phyloP scores from a whole-genome alignment of 768 basidiomycete species.

The Phlebiopsis gigantea region DNA sequence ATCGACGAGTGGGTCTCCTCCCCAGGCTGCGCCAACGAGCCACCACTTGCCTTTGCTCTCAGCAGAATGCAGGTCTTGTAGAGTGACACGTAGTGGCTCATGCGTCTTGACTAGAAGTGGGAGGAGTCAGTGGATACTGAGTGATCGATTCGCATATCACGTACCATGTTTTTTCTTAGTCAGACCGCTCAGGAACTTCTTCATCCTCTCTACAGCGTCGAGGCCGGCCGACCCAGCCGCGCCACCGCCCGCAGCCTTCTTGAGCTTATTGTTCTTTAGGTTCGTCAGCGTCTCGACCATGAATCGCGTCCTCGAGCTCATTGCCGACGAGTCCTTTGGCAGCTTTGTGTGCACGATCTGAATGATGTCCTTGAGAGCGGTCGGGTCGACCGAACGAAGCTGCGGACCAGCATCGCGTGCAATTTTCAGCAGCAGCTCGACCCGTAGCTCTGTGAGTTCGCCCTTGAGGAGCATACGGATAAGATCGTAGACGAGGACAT shows the following conservation, averaged over 20 bases:
- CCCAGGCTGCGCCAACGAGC: conserved; percentile 96
- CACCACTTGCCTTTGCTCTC: conserved; percentile 96
- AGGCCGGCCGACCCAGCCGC: conserved; percentile 56
- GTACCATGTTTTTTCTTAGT: conserved; percentile 73
- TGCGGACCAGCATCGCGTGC: conserved; percentile 87
- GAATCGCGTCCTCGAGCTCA: conserved; percentile 86
- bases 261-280: conserved; percentile 87
- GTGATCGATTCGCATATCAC: conserved; percentile 12
- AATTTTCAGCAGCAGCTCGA: conserved; percentile 85
- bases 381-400: conserved; percentile 87
- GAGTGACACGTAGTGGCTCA: conserved; percentile 81
- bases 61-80: conserved; percentile 80
- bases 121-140: conserved; percentile 1
- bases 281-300: conserved; percentile 94
- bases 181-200: conserved; percentile 75
- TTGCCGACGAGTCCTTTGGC: conserved; percentile 38
- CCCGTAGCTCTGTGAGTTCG: conserved; percentile 68
- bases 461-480: conserved; percentile 67
- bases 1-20: conserved; percentile 85
- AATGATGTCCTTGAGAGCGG: conserved; percentile 87
- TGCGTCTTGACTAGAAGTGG: conserved; percentile 63
- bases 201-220: conserved; percentile 80
- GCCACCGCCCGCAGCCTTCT: conserved; percentile 53
- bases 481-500: conserved; percentile 84
- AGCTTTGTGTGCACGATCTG: conserved; percentile 73